Base-by-base conservation (phyloP, 306 rosid genomes). In the Canavalia gladiata region DNA sequence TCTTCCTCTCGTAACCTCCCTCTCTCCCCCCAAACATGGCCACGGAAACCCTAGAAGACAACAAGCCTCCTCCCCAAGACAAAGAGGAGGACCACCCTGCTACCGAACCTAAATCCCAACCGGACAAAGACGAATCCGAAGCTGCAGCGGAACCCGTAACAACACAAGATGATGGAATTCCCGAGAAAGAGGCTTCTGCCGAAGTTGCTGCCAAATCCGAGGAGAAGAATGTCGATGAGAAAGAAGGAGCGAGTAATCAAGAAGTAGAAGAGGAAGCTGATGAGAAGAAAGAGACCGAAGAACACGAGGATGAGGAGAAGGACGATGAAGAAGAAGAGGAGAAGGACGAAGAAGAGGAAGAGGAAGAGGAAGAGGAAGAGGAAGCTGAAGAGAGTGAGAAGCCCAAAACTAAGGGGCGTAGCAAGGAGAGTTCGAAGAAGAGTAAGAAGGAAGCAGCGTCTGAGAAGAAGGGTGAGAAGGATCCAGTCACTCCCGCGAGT, bases 41-140 rank as follows among this genome's bases (percentile, higher is more conserved):
- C 41, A 76, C 94, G 51, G 97, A 84, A 80, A 84, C 88, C 90
- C 88, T 86, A 88, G 94, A 90, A 43, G 97, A 89, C 64, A 84
- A 54, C 85, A 86, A 84, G 30, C 79, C 90, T 69, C 87, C 88
- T 11, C 37, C 58, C 5, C 81, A 50, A 8, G 89, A 51, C 33
- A 65, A 84, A 29, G 79, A 65, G 8, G 85, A 69, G 41, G 59
- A 1, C 25, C 59, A 7, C 35, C 35, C 64, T 34, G 45, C 71
- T 64, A 2, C 41, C 41, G 41, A 8, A 1, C 6, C 41, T 45
- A 18, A 73, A 64, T 3, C 58, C 41, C 33, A 18, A 39, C 42
- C 67, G 30, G 4, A 35, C 43, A n/a, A 79, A 18, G 0, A 7
- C 2, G 68, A 12, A 6, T 6, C 6, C 3, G 45, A 30, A 18